Percentiles rank a stretch among this genome's conserved stretches.
These are phyloP conservation scores for Pholiota molesta DNA, from an alignment of 768 basidiomycete genomes.

Conservation along the genomic window DNA sequence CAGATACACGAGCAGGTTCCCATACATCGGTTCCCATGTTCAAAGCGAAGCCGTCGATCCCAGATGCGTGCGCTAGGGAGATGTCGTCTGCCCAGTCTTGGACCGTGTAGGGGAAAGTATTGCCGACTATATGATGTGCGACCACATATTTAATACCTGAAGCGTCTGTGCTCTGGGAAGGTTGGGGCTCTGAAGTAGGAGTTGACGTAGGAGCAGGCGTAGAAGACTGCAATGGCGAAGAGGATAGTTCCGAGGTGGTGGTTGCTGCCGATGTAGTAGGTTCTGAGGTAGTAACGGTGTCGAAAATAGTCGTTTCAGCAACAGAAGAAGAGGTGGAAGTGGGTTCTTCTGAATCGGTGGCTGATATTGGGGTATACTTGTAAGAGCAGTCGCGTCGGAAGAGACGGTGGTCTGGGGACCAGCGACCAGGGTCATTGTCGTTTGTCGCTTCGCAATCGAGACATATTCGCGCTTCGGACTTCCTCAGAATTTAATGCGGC, in stretches of 20 bases:
- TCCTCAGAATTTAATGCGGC: conserved; percentile 12
- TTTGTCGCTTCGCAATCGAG: neutral
- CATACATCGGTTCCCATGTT: conserved; percentile 70
- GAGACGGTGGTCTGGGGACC: neutral
- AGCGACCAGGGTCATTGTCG: neutral
- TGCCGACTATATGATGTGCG: conserved; percentile 68
- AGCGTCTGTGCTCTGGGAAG: conserved; percentile 18
- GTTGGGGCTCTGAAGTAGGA: conserved; percentile 11
- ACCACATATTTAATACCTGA: conserved; percentile 48
- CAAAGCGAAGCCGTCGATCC: conserved; percentile 72
- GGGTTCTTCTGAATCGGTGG: conserved; percentile 3
- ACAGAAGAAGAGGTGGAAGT: conserved; percentile 7
- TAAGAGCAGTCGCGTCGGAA: neutral
- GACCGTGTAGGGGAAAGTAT: conserved; percentile 62
- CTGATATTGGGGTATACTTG: conserved; percentile 2
- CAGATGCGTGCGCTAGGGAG: conserved; percentile 52
- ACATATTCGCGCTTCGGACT: neutral
- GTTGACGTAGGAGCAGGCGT: conserved; percentile 4
- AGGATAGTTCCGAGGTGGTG: neutral
- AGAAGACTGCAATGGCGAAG: neutral
- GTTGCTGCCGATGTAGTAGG: too few relatives aligned
- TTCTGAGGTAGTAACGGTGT: too few relatives aligned
- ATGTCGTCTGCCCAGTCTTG: conserved; percentile 57
- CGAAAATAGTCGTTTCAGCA: neutral
- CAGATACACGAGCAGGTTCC: conserved; percentile 62